A percentile compares a stretch with the other conserved stretches of the same genome.
Conservation (phyloP, 495 filamentous ascomycete genomes). For the Aspergillus haitiensis region DNA sequence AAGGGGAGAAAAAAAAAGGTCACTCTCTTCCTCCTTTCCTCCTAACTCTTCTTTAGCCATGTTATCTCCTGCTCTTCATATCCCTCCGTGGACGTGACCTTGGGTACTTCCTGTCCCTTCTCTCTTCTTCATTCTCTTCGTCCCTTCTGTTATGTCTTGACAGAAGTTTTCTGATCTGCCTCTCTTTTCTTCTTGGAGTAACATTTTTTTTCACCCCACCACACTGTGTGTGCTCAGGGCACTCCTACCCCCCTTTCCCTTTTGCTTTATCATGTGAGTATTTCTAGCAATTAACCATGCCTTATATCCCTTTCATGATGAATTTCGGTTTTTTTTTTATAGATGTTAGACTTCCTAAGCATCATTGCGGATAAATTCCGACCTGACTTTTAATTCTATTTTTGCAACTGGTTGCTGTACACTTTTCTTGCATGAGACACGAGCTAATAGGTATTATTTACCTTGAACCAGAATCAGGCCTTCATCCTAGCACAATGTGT, state of each 20-base stretch:
- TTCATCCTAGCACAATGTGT: conserved; percentile 61
- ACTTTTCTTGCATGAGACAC: conserved; percentile 2
- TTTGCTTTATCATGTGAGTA: conserved; percentile 13
- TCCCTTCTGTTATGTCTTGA: conserved; percentile 24
- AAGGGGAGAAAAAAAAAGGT: conserved; percentile 19
- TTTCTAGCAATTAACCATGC: not conserved
- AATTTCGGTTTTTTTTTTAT: conserved; percentile 47
- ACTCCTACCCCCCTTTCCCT: conserved; percentile 4
- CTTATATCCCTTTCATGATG: conserved; percentile 39
- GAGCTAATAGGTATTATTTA: conserved; percentile 22
- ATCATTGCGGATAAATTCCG: conserved; percentile 46
- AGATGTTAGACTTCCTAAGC: conserved; percentile 55
- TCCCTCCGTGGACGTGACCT: conserved; percentile 30
- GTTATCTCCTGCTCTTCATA: conserved; percentile 22
- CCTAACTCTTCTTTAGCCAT: conserved; percentile 32
- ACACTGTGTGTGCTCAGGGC: conserved; percentile 22
- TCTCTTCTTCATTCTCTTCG: conserved; percentile 7
- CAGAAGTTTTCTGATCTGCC: conserved; percentile 16
- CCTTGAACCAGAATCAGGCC: conserved; percentile 17
- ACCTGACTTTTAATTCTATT: conserved; percentile 34
- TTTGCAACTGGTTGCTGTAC: conserved; percentile 3
- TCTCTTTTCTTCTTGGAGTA: conserved; percentile 16
- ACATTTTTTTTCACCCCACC: conserved; percentile 21
- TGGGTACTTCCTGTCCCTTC: conserved; percentile 15
- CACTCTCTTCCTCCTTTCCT: conserved; percentile 20